Evolutionary conservation across 2,329 filamentous ascomycete species (phyloP).

Genomic region (Trichoderma breve): DNA sequence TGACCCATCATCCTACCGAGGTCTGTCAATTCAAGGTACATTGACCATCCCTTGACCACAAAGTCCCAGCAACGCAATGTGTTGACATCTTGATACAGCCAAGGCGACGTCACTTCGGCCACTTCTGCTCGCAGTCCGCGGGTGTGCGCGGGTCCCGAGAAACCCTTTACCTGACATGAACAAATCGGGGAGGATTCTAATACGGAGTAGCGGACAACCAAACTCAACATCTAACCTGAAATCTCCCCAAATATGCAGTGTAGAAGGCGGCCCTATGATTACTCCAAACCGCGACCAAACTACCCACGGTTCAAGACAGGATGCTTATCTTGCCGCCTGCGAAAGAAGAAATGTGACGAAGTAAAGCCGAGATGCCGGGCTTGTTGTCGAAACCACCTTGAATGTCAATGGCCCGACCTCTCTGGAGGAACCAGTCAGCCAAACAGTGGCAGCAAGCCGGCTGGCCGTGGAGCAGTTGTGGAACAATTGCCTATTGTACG

Average conservation of each 20-base stretch:
- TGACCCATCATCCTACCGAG: not conserved
- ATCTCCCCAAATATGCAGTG: not conserved
- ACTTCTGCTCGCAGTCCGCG: not conserved
- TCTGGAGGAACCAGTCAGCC: not conserved
- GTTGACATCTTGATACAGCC: not conserved
- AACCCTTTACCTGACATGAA: not conserved
- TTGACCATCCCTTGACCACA: not conserved
- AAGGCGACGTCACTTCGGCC: not conserved
- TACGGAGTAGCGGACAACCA: not conserved
- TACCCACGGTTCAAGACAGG: slow-evolving; percentile 24
- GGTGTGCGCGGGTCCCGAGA: not conserved
- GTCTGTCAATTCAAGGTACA: not conserved
- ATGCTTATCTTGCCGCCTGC: slow-evolving; percentile 39
- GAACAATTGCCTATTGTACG: not conserved
- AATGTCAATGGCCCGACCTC: slow-evolving; percentile 20
- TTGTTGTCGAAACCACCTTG: slow-evolving; percentile 31
- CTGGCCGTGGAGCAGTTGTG: not conserved
- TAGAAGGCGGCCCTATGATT: slow-evolving; percentile 12
- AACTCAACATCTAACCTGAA: not conserved
- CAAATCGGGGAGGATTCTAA: not conserved
- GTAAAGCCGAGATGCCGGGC: slow-evolving; percentile 35
- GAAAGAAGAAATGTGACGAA: slow-evolving; percentile 43
- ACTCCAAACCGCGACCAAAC: slow-evolving; percentile 20
- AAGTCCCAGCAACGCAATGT: not conserved
- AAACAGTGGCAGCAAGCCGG: not conserved